phyloP scores from a whole-genome alignment of 1,284 basidiomycete genomes.

The Microbotryum violaceum region DNA sequence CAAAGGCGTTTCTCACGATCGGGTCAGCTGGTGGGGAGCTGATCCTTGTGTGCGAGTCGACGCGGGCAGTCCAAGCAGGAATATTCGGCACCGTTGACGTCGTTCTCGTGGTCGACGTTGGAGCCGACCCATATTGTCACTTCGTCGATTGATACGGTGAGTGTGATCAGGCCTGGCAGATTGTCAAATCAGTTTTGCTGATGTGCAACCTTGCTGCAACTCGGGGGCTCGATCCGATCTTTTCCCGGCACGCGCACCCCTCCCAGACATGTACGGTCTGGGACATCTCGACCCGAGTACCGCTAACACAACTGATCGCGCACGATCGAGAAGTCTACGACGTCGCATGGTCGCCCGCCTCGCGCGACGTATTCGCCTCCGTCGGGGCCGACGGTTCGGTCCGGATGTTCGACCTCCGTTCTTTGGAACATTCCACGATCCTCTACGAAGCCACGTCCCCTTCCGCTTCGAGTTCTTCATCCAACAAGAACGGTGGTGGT shows the following conservation, averaged over 20 bases:
- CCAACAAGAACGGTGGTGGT: conserved; percentile 4
- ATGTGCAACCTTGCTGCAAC: neutral
- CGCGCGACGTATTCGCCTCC: conserved; percentile 94
- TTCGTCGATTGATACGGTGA: conserved; percentile 71
- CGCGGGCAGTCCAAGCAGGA: conserved; percentile 66
- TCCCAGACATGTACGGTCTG: conserved; percentile 48
- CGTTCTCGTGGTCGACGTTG: conserved; percentile 92
- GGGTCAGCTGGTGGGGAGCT: no score
- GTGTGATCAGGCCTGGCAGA: conserved; percentile 7
- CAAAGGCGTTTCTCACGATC: no score
- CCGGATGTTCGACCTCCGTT: conserved; percentile 91
- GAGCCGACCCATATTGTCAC: conserved; percentile 81
- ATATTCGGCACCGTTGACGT: conserved; percentile 78
- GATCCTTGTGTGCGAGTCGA: no score
- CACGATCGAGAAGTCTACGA: conserved; percentile 85
- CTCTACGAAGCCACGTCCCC: conserved; percentile 79
- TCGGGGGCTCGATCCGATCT: no score
- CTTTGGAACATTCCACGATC: conserved; percentile 95
- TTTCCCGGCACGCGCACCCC: no score
- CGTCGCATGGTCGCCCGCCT: conserved; percentile 73
- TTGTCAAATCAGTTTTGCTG: neutral
- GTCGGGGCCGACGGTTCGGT: conserved; percentile 96
- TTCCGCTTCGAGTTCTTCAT: conserved; percentile 44
- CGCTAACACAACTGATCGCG: conserved; percentile 80
- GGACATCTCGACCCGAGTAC: conserved; percentile 94